Percentiles rank a stretch among this genome's conserved stretches.
Conservation (phyloP, 2,329 filamentous ascomycete species). For the Beauveria bassiana region DNA sequence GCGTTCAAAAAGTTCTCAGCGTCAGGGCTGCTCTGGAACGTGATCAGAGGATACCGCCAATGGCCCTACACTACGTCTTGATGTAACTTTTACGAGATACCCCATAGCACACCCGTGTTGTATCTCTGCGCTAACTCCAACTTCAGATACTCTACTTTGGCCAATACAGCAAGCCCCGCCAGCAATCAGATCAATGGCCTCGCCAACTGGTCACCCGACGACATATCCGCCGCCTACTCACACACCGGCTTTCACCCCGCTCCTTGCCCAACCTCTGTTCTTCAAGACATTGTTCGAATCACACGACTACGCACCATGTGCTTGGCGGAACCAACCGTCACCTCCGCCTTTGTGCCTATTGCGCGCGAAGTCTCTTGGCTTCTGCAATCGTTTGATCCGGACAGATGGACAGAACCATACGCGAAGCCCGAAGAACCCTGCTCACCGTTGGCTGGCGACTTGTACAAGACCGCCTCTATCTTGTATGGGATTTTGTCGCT, state of each 20-base stretch:
- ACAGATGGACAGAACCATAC: constrained; percentile 4
- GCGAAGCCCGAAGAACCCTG: constrained; percentile 2
- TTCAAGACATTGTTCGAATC: constrained; percentile 7
- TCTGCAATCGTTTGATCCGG: background rate
- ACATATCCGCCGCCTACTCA: constrained; percentile 5
- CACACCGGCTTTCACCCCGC: constrained; percentile 8
- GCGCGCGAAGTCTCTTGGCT: background rate
- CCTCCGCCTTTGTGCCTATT: background rate
- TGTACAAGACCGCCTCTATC: constrained; percentile 1
- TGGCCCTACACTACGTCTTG: constrained; percentile 6
- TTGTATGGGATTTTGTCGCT: background rate
- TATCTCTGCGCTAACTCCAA: background rate
- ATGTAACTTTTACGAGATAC: background rate
- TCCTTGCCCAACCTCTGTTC: constrained; percentile 4
- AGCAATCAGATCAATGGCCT: constrained; percentile 4
- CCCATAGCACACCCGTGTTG: background rate
- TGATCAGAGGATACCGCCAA: background rate
- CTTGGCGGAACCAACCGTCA: background rate
- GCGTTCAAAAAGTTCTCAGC: background rate
- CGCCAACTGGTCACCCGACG: constrained; percentile 2
- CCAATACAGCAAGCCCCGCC: constrained; percentile 5
- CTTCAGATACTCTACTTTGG: background rate
- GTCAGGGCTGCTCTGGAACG: background rate
- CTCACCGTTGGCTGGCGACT: background rate
- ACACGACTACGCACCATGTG: constrained; percentile 4